A percentile compares a stretch with the other conserved stretches of the same genome.
phyloP scores from a whole-genome alignment of 2,329 filamentous ascomycete genomes.

The Albifimbria verrucaria region DNA sequence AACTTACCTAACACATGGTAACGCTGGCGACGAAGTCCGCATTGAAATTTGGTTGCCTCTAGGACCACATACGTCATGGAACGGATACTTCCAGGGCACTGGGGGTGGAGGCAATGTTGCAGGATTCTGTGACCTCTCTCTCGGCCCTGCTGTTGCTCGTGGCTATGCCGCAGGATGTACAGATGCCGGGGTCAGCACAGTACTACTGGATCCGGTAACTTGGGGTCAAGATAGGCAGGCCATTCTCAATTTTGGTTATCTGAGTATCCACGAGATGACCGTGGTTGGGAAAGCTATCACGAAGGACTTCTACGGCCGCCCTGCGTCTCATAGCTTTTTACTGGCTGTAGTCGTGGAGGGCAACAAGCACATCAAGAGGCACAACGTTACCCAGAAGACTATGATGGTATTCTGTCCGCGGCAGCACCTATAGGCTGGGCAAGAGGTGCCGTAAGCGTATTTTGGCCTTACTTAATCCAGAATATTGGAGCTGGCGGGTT shows the following conservation, averaged over 20 bases:
- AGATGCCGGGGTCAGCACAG: background rate
- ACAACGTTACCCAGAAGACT: background rate
- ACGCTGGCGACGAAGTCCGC: background rate
- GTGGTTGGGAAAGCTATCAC: slow-evolving; percentile 1
- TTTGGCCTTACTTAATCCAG: background rate
- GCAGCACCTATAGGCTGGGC: background rate
- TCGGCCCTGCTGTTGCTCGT: background rate
- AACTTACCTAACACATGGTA: background rate
- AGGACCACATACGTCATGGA: background rate
- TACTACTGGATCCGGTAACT: background rate
- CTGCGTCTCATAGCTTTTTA: slow-evolving; percentile 1
- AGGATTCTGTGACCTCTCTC: background rate
- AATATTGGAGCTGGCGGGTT: background rate
- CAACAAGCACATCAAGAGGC: background rate
- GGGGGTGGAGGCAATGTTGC: background rate
- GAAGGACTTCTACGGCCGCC: background rate
- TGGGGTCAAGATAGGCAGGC: background rate
- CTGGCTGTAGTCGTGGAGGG: background rate
- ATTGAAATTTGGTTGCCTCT: background rate
- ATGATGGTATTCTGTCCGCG: background rate
- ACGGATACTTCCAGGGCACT: background rate
- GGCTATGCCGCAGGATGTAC: slow-evolving; percentile 1
- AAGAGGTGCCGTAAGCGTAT: background rate
- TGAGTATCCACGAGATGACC: slow-evolving; percentile 1
- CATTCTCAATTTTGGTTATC: background rate